These are phyloP conservation scores for Daldinia childiae DNA, from an alignment of 495 filamentous ascomycete species.

Conservation along the genomic window DNA sequence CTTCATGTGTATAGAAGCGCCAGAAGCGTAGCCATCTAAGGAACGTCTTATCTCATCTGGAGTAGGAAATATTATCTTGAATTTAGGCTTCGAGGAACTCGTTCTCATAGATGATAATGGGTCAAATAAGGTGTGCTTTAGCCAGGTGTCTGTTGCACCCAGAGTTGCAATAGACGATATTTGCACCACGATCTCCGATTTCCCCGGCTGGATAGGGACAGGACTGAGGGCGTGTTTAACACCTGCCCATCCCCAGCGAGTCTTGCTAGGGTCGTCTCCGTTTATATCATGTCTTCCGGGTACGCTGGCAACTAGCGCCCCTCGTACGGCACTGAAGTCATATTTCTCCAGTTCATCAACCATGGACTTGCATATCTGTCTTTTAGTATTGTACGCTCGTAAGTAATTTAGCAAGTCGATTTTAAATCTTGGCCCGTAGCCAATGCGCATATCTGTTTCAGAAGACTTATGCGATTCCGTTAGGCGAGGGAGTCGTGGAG, in stretches of 20 bases:
- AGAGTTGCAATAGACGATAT: conserved; percentile 87
- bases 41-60: conserved; percentile 79
- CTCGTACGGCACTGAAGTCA: conserved; percentile 76
- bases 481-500: conserved; percentile 71
- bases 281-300: conserved; percentile 69
- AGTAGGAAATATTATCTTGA: conserved; percentile 82
- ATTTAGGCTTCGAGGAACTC: conserved; percentile 40
- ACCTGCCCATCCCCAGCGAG: conserved; percentile 78
- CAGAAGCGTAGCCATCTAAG: conserved; percentile 80
- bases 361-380: conserved; percentile 58
- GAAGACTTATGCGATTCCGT: background rate
- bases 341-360: conserved; percentile 66
- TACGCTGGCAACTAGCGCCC: conserved; percentile 78
- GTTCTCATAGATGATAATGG: conserved; percentile 31
- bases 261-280: conserved; percentile 55
- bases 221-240: conserved; percentile 67
- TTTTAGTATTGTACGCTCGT: conserved; percentile 67
- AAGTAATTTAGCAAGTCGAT: conserved; percentile 78
- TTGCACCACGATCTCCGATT: conserved; percentile 74
- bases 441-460: conserved; percentile 47
- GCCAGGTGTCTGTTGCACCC: conserved; percentile 77
- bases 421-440: conserved; percentile 78
- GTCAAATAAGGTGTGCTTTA: conserved; percentile 70
- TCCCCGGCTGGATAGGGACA: conserved; percentile 54
- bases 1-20: conserved; percentile 84